Evolutionary conservation across 768 basidiomycete species (phyloP).

Genomic region (Suillus discolor): DNA sequence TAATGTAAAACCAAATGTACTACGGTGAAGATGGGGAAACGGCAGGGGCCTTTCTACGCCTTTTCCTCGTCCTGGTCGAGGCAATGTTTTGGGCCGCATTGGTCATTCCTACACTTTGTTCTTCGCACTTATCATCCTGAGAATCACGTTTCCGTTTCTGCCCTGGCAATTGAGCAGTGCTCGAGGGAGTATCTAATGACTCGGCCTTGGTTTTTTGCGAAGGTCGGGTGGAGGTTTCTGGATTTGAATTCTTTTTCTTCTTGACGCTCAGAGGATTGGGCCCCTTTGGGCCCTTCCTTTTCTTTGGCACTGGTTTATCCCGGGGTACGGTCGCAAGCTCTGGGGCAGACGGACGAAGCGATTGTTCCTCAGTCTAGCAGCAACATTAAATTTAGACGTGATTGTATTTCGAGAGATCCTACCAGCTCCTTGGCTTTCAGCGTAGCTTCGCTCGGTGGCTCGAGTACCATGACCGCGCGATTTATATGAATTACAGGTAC

Average conservation of each 20-base stretch:
- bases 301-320: constrained; percentile 45
- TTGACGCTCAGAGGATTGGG: constrained; percentile 94
- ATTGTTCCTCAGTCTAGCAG: constrained; percentile 62
- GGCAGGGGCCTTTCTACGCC: constrained; percentile 17
- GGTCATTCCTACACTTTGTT: neutral
- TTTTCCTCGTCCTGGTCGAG: constrained; percentile 24
- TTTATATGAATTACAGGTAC: constrained; percentile 92
- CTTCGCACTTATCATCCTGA: neutral
- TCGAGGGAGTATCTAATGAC: neutral
- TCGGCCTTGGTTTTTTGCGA: neutral
- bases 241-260: constrained; percentile 75
- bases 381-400: neutral
- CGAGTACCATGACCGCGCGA: constrained; percentile 89
- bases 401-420: constrained; percentile 20
- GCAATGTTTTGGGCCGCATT: neutral
- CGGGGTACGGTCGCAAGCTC: constrained; percentile 49
- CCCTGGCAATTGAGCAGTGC: neutral
- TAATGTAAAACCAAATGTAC: neutral
- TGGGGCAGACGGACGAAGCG: constrained; percentile 51
- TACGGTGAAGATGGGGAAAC: neutral
- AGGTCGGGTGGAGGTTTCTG: constrained; percentile 4
- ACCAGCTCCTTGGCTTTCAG: constrained; percentile 66
- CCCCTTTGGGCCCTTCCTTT: constrained; percentile 72
- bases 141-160: constrained; percentile 22
- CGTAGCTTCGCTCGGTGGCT: constrained; percentile 84